These are phyloP conservation scores for Williopsis jadinii DNA, from an alignment of 1,139 yeast species.

Conservation along the genomic window DNA sequence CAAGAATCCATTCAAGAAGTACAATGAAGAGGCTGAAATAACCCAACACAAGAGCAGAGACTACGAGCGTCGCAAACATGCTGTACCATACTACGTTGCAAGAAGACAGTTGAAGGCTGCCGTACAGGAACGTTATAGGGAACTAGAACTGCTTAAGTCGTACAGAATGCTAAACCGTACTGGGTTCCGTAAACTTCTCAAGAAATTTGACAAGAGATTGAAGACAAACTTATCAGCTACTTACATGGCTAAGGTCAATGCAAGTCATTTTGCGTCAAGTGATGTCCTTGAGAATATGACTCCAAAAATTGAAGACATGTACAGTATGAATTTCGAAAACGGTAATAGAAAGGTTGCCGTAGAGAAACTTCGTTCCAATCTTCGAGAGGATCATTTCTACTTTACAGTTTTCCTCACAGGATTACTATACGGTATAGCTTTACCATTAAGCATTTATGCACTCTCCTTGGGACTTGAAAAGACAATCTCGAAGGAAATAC, in stretches of 20 bases:
- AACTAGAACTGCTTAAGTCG: slow-evolving; percentile 69
- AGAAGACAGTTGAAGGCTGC: slow-evolving; percentile 72
- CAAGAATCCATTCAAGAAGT: slow-evolving; percentile 29
- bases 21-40: slow-evolving; percentile 21
- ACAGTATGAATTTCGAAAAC: slow-evolving; percentile 58
- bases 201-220: slow-evolving; percentile 80
- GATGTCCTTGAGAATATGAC: slow-evolving; percentile 59
- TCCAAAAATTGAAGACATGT: slow-evolving; percentile 59
- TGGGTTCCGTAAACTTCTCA: slow-evolving; percentile 81
- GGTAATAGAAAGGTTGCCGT: slow-evolving; percentile 70
- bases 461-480: slow-evolving; percentile 27
- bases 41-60: slow-evolving; percentile 25
- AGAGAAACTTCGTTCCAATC: slow-evolving; percentile 58
- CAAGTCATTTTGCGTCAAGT: slow-evolving; percentile 54
- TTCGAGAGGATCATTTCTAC: slow-evolving; percentile 34
- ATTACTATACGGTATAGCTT: slow-evolving; percentile 56
- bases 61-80: slow-evolving; percentile 27
- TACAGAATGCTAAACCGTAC: slow-evolving; percentile 75
- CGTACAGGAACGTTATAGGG: slow-evolving; percentile 69
- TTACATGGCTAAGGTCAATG: slow-evolving; percentile 54
- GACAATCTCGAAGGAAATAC: slow-evolving; percentile 28
- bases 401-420: slow-evolving; percentile 52
- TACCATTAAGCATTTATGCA: slow-evolving; percentile 42
- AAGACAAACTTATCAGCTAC: slow-evolving; percentile 38
- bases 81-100: slow-evolving; percentile 64